These are phyloP conservation scores for Purshia tridentata DNA, from an alignment of 306 rosid genomes.

Conservation along the genomic window DNA sequence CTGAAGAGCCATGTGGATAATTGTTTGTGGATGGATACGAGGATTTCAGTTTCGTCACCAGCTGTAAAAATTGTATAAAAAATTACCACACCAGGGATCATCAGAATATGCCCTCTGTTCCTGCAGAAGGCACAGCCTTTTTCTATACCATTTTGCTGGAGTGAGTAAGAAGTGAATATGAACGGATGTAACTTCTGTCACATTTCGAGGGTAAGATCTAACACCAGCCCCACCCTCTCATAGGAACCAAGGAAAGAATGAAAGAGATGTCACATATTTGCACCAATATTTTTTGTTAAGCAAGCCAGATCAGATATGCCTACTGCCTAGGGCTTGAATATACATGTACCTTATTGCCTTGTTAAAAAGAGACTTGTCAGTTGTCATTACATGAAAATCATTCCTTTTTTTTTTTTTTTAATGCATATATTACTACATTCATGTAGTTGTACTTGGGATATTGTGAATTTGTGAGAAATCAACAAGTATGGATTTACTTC, in stretches of 20 bases:
- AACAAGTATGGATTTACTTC: neutral
- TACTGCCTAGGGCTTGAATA: neutral
- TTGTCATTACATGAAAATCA: no score
- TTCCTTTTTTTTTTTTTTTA: neutral
- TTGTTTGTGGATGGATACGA: conserved; percentile 22
- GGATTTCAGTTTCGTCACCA: neutral
- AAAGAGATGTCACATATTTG: neutral
- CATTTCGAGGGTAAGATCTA: neutral
- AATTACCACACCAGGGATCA: conserved; percentile 5
- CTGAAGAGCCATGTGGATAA: conserved; percentile 25
- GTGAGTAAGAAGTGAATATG: neutral
- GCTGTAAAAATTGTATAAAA: conserved; percentile 1
- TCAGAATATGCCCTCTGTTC: neutral
- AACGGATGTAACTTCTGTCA: neutral
- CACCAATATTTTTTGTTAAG: neutral
- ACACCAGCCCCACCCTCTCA: neutral
- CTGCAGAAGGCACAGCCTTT: neutral
- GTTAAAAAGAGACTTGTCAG: neutral
- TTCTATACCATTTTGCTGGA: neutral
- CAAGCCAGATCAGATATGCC: neutral
- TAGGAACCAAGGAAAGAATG: neutral
- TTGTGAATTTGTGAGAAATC: conserved; percentile 10
- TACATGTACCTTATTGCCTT: neutral
- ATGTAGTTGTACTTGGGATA: neutral
- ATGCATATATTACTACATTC: neutral